Evolutionary conservation across 2,329 filamentous ascomycete genomes (phyloP).

Genomic region (Aspergillus pseudonomiae): DNA sequence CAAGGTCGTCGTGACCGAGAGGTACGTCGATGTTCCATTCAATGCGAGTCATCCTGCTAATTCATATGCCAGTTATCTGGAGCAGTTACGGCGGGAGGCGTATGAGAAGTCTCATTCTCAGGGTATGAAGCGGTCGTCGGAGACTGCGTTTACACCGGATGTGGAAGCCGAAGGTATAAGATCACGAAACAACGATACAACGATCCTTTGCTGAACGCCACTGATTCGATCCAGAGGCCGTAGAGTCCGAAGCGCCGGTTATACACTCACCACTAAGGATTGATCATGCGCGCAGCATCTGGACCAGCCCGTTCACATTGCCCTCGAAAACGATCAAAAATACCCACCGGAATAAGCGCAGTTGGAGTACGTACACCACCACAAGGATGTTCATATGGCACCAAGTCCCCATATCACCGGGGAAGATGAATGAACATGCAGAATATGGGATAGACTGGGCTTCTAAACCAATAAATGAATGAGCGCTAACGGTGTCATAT

Average conservation of each 20-base stretch:
- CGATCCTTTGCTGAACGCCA: background rate
- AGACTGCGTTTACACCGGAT: conserved; percentile 21
- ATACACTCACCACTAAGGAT: background rate
- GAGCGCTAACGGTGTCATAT: background rate
- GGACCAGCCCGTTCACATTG: conserved; percentile 28
- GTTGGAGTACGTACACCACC: conserved; percentile 38
- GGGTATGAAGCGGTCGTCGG: conserved; percentile 30
- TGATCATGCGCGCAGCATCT: conserved; percentile 19
- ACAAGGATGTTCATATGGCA: background rate
- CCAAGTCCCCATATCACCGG: background rate
- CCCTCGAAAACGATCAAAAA: conserved; percentile 26
- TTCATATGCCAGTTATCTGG: conserved; percentile 6
- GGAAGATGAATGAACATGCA: background rate
- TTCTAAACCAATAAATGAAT: background rate
- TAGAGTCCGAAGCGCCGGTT: background rate
- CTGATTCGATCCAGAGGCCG: background rate
- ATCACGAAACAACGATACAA: background rate
- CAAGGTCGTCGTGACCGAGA: background rate
- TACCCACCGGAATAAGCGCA: conserved; percentile 21
- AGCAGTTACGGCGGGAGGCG: conserved; percentile 26
- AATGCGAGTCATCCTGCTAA: background rate
- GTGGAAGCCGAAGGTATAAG: background rate
- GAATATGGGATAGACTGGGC: background rate
- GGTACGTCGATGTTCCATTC: background rate
- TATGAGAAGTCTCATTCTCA: conserved; percentile 25